phyloP scores from a whole-genome alignment of 139 green algal genomes.

The Edaphochlamys debaryana region DNA sequence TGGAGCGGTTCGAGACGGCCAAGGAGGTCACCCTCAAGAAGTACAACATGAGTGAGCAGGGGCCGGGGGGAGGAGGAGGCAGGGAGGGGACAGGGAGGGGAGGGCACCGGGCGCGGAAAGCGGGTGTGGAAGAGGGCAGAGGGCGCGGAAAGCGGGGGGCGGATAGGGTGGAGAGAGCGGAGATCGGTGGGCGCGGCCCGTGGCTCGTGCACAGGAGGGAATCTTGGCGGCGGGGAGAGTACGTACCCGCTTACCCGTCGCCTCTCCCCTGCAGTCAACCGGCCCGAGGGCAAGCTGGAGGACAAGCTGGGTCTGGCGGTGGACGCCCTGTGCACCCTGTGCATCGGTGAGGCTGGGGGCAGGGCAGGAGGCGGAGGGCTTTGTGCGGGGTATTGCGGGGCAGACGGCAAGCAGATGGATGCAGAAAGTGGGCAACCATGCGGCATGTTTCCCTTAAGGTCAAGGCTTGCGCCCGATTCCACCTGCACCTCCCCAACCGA shows the following conservation, averaged over 20 bases:
- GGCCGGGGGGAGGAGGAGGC: too few relatives aligned
- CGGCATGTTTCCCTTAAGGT: not conserved
- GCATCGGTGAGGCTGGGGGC: constrained; percentile 48
- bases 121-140: too few relatives aligned
- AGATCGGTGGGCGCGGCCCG: too few relatives aligned
- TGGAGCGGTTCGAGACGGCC: constrained; percentile 74
- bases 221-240: too few relatives aligned
- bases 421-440: not conserved
- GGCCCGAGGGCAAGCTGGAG: constrained; percentile 46
- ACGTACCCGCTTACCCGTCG: too few relatives aligned
- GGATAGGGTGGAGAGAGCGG: too few relatives aligned
- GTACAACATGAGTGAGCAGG: constrained; percentile 63
- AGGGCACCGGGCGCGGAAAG: too few relatives aligned
- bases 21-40: constrained; percentile 57
- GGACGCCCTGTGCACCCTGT: constrained; percentile 61
- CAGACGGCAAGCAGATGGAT: not conserved
- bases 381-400: not conserved
- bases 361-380: not conserved
- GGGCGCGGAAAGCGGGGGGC: too few relatives aligned
- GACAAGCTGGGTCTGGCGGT: constrained; percentile 59
- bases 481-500: not conserved
- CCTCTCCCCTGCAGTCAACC: too few relatives aligned
- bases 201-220: too few relatives aligned
- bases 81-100: too few relatives aligned
- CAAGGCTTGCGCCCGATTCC: too few relatives aligned